These are phyloP conservation scores for Paspalum notatum DNA, from an alignment of 176 grass and related monocot genomes.

Conservation along the genomic window DNA sequence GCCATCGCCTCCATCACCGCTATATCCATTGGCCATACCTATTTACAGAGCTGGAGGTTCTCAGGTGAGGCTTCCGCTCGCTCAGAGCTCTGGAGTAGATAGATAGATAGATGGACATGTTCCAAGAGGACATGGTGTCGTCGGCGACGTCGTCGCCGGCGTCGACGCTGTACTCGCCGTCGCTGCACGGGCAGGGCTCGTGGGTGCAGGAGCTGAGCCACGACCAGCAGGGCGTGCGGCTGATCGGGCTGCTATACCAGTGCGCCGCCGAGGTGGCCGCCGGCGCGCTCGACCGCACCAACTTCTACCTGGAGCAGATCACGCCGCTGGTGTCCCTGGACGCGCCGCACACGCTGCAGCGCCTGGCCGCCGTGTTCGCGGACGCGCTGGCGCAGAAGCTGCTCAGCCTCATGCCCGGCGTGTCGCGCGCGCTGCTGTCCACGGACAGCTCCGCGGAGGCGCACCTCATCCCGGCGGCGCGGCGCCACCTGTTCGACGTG, in stretches of 20 bases:
- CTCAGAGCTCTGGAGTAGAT: background rate
- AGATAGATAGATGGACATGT: slow-evolving; percentile 25
- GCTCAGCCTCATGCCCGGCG: slow-evolving; percentile 17
- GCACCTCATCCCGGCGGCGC: slow-evolving; percentile 33
- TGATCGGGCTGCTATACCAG: slow-evolving; percentile 48
- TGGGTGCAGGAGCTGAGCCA: slow-evolving; percentile 52
- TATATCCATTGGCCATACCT: background rate
- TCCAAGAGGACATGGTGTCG: slow-evolving; percentile 44
- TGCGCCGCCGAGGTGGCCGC: slow-evolving; percentile 50
- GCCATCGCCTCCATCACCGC: background rate
- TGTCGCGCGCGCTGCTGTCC: slow-evolving; percentile 41
- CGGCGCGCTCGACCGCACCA: slow-evolving; percentile 50
- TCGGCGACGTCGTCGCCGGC: slow-evolving; percentile 52
- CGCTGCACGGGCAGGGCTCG: background rate
- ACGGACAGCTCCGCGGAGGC: background rate
- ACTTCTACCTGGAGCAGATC: slow-evolving; percentile 55
- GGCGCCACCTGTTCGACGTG: slow-evolving; percentile 49
- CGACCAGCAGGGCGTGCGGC: slow-evolving; percentile 44
- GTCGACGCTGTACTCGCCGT: slow-evolving; percentile 48
- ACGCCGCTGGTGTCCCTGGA: slow-evolving; percentile 53
- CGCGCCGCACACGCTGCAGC: slow-evolving; percentile 56
- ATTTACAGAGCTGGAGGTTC: no score
- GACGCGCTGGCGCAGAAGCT: slow-evolving; percentile 68
- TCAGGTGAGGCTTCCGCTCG: no score
- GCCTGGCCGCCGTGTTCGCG: slow-evolving; percentile 67